A percentile compares a stretch with the other conserved stretches of the same genome.
Conservation (phyloP, 192 early-diverging fungal genomes). For the Lunasporangiospora selenospora region DNA sequence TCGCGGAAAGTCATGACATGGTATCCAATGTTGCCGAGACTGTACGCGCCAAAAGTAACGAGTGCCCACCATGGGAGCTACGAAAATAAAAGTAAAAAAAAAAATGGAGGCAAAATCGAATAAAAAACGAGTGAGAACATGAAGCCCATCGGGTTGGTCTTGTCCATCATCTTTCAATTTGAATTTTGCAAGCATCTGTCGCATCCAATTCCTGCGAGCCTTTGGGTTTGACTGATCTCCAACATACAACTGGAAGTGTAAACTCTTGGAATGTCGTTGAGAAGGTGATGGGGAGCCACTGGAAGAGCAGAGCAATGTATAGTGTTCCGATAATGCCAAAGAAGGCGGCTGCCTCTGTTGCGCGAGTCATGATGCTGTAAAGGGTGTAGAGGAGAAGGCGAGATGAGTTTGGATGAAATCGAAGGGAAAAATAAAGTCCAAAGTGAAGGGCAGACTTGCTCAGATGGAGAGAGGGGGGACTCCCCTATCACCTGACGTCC, state of each 20-base stretch:
- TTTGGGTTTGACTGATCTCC: background rate
- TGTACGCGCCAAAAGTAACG: constrained; percentile 90
- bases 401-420: background rate
- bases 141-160: background rate
- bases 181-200: no score
- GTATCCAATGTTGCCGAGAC: constrained; percentile 86
- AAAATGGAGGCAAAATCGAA: background rate
- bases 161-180: background rate
- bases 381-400: no score
- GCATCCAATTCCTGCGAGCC: no score
- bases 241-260: constrained; percentile 59
- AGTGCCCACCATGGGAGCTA: constrained; percentile 82
- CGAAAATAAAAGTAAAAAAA: background rate
- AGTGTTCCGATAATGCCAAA: constrained; percentile 48
- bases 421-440: no score
- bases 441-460: no score
- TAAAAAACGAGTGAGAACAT: background rate
- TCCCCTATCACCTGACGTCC: no score
- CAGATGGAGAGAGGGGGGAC: no score
- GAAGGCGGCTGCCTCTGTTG: constrained; percentile 55
- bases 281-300: constrained; percentile 50
- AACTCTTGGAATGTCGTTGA: constrained; percentile 56
- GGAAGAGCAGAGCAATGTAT: constrained; percentile 54
- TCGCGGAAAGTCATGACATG: constrained; percentile 89
- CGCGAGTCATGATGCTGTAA: constrained; percentile 53